These are phyloP conservation scores for Aspergillus sp. DNA, from an alignment of 2,329 filamentous ascomycete genomes.

Conservation along the genomic window DNA sequence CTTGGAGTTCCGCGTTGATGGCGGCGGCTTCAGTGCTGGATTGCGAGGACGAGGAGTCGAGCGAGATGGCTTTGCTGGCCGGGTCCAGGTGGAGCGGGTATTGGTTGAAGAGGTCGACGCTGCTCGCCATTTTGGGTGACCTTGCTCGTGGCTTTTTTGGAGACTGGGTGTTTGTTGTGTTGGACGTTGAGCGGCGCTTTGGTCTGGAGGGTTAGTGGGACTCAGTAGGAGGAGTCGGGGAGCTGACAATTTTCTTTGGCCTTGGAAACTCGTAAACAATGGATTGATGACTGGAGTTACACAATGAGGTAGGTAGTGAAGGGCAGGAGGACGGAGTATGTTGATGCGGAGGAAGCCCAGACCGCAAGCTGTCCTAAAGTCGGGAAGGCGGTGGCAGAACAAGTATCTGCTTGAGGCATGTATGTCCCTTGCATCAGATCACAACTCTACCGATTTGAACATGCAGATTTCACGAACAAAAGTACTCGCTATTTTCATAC, in stretches of 20 bases:
- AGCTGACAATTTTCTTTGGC: no score
- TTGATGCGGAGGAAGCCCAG: not conserved
- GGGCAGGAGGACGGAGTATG: not conserved
- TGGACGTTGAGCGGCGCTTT: not conserved
- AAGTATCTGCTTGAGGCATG: not conserved
- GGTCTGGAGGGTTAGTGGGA: no score
- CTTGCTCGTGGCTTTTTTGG: not conserved
- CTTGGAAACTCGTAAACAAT: not conserved
- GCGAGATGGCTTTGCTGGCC: constrained; percentile 70
- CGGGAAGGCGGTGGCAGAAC: constrained; percentile 23
- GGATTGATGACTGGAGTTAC: not conserved
- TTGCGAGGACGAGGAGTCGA: constrained; percentile 43
- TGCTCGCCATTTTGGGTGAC: not conserved
- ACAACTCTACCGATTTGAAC: constrained; percentile 1
- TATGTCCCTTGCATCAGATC: not conserved
- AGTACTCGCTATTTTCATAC: not conserved
- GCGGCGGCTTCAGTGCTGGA: constrained; percentile 44
- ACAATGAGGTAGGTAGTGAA: not conserved
- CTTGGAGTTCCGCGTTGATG: constrained; percentile 63
- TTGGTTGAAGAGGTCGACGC: constrained; percentile 61
- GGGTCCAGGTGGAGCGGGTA: constrained; percentile 80
- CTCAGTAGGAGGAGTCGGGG: no score
- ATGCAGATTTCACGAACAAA: not conserved
- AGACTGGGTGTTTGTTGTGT: not conserved
- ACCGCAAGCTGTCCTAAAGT: constrained; percentile 24